Evolutionary conservation across 257 asterid species (phyloP).

Genomic region (Rhazya stricta): DNA sequence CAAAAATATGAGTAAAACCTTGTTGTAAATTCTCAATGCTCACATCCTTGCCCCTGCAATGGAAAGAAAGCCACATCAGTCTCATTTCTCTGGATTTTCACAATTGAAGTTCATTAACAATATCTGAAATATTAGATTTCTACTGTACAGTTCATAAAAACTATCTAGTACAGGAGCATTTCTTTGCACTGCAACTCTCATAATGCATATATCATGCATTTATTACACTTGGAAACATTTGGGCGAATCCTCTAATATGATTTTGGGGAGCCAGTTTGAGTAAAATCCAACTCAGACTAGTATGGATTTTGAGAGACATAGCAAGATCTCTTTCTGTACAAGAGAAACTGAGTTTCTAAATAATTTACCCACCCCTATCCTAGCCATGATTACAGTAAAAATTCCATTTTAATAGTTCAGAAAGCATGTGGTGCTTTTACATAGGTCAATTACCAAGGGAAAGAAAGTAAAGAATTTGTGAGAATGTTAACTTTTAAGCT

Average conservation of each 20-base stretch:
- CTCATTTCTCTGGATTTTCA: neutral
- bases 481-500: neutral
- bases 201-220: neutral
- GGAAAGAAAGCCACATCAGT: conserved; percentile 9
- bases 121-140: neutral
- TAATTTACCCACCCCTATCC: neutral
- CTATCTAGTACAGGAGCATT: neutral
- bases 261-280: neutral
- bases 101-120: neutral
- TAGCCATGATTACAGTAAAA: neutral
- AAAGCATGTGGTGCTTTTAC: neutral
- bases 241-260: neutral
- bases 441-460: neutral
- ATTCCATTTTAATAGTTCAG: neutral
- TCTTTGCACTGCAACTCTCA: neutral
- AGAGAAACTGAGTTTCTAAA: neutral
- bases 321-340: neutral
- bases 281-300: neutral
- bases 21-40: conserved; percentile 71
- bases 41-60: conserved; percentile 74
- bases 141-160: neutral
- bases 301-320: neutral
- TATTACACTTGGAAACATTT: neutral
- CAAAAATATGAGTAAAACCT: conserved; percentile 90
- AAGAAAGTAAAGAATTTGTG: neutral